phyloP scores from a whole-genome alignment of 139 green algal species.

The Chlorella sp. region DNA sequence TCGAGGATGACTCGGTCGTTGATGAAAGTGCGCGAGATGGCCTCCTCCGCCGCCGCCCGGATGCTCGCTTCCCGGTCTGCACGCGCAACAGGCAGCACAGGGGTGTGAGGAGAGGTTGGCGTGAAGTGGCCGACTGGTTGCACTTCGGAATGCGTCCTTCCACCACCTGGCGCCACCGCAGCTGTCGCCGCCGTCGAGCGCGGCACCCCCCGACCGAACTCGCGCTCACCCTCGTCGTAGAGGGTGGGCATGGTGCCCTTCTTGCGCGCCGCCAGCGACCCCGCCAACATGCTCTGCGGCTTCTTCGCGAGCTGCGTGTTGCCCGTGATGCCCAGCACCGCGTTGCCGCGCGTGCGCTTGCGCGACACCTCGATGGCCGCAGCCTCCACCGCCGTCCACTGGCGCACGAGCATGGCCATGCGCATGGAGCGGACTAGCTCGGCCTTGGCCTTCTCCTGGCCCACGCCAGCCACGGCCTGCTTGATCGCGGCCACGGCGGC shows the following conservation, averaged over 20 bases:
- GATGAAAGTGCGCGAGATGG: neutral
- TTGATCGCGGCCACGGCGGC: neutral
- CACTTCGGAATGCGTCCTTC: too few species aligned
- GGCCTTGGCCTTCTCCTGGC: neutral
- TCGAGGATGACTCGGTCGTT: neutral
- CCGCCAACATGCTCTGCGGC: neutral
- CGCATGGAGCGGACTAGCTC: neutral
- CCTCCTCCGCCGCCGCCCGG: neutral
- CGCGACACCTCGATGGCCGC: neutral
- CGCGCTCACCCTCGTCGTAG: neutral
- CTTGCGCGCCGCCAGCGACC: neutral
- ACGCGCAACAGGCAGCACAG: too few species aligned
- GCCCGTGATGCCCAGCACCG: neutral
- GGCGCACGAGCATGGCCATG: neutral
- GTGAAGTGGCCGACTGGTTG: too few species aligned
- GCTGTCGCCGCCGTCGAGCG: too few species aligned
- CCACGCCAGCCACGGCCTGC: neutral
- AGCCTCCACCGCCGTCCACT: constrained; percentile 1
- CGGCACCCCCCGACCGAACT: too few species aligned
- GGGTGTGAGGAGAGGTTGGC: too few species aligned
- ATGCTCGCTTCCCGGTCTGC: neutral
- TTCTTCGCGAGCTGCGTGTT: neutral
- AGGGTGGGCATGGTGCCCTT: neutral
- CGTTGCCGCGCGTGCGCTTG: neutral
- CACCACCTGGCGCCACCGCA: too few species aligned